Evolutionary conservation across 495 filamentous ascomycete genomes (phyloP), one percentile per base, ranked within the genome.

Genomic region (Echria macrotheca): DNA sequence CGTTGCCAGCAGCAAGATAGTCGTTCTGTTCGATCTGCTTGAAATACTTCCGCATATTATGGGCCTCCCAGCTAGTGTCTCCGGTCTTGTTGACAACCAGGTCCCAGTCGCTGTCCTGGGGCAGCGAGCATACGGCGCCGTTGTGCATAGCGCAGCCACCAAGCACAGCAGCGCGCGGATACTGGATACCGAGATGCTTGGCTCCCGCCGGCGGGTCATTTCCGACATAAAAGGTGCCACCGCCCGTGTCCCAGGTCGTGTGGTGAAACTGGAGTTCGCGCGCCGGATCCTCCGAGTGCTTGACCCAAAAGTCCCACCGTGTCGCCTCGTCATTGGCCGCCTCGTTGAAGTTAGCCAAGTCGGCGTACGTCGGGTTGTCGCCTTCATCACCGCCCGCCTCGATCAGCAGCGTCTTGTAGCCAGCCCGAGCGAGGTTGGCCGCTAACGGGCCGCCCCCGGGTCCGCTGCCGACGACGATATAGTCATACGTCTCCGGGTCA

Each of bases 401-500:
- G 33, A 86, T 68, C 8, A 86, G 63, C 4, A 85, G 71, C 1
- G 77, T 78, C 31, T 69, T 77, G 54, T 77, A 75, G 10, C 80
- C 81, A 19, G 77, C 79, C 19, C 76, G 63, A 2, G 80, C 82
- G 9, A 85, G 76, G 11, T 79, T 74, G 8, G 75, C 74, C 0
- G 82, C 82, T 3, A 86, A 58, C 7, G 80, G 80, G 4, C 79
- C 80, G 8, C 83, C 82, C 14, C 83, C 83, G 3, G 82, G 77
- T 15, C 82, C 83, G 28, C 73, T 77, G 26, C 83, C 83, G 0
- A 86, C 77, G 17, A 86, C 70, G 46, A 86, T 74, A 61, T 85
- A 85, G 49, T 85, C 83, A 57, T 83, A 84, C 5, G 55, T 43
- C 0, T 50, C 46, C 9, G 47, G 29, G 11, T 33, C 50, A 1